Evolutionary conservation across 805 yeast species (phyloP).

Genomic region (Candida sphagnicola): DNA sequence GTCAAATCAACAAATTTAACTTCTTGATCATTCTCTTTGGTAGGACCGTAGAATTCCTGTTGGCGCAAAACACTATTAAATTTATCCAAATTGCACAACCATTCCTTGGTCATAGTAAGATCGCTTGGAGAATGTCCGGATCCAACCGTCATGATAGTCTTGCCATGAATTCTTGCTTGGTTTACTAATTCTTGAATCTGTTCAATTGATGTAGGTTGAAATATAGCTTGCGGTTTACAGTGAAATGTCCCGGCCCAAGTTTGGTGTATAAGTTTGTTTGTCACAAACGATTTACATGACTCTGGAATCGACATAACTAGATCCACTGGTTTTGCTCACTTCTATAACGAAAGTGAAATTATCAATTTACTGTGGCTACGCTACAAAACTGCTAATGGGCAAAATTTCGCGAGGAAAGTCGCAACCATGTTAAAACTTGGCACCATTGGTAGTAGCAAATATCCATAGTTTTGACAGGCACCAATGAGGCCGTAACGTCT

Average conservation of each 20-base stretch:
- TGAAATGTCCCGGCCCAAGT: slow-evolving; percentile 93
- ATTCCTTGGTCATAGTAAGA: slow-evolving; percentile 80
- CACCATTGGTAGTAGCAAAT: too few species aligned
- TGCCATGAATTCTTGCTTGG: slow-evolving; percentile 54
- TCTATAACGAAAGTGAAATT: too few species aligned
- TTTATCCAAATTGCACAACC: slow-evolving; percentile 84
- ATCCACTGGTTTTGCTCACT: too few species aligned
- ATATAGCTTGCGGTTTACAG: slow-evolving; percentile 70
- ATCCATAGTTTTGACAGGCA: too few species aligned
- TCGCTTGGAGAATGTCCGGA: slow-evolving; percentile 95
- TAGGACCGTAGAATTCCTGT: slow-evolving; percentile 43
- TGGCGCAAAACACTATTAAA: slow-evolving; percentile 52
- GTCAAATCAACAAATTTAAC: slow-evolving; percentile 80
- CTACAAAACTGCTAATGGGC: too few species aligned
- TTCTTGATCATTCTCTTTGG: slow-evolving; percentile 21
- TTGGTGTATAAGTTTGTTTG: slow-evolving; percentile 44
- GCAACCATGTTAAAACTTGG: too few species aligned
- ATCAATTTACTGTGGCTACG: too few species aligned
- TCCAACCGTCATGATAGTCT: slow-evolving; percentile 81
- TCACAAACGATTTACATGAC: slow-evolving; percentile 28
- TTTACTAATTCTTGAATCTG: slow-evolving; percentile 66
- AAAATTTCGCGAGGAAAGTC: too few species aligned
- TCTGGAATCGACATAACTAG: slow-evolving; percentile 31
- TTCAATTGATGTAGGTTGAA: slow-evolving; percentile 72
- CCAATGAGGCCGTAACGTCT: too few species aligned